Conservation (phyloP, 352 stramenopile species). For the Pelagophyceae sp. region DNA sequence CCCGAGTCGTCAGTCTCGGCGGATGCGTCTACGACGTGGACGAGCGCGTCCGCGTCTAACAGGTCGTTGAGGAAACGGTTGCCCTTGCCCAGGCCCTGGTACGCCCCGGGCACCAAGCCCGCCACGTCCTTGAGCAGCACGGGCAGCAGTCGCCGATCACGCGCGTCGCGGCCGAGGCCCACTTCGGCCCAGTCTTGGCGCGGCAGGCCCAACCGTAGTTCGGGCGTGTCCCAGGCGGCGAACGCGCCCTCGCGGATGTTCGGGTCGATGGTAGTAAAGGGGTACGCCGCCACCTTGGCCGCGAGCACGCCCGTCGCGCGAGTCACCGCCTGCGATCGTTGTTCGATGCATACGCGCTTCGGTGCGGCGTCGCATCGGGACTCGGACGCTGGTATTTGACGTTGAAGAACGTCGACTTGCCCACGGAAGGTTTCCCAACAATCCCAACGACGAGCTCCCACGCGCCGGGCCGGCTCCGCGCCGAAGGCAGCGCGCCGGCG, state of each 20-base stretch:
- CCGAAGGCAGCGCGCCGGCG: not conserved
- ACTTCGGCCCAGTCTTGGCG: conserved; percentile 36
- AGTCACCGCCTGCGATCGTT: no score
- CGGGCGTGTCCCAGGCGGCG: conserved; percentile 45
- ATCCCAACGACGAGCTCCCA: conserved; percentile 44
- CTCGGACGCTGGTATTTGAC: conserved; percentile 49
- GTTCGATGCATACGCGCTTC: conserved; percentile 13
- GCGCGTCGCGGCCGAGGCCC: conserved; percentile 44
- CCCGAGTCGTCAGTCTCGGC: conserved; percentile 51
- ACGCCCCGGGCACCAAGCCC: conserved; percentile 60
- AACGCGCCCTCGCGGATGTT: conserved; percentile 46
- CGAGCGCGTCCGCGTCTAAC: conserved; percentile 59
- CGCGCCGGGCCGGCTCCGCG: conserved; percentile 25
- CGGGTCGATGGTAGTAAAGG: conserved; percentile 69
- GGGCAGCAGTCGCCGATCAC: conserved; percentile 47
- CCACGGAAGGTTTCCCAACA: conserved; percentile 56
- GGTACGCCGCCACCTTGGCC: conserved; percentile 57
- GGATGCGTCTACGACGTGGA: conserved; percentile 59
- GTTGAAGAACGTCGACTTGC: conserved; percentile 69
- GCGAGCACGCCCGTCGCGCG: conserved; percentile 32
- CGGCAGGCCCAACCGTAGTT: conserved; percentile 40
- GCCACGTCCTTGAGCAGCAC: conserved; percentile 62
- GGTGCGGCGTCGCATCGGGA: conserved; percentile 42
- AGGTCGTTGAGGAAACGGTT: conserved; percentile 69
- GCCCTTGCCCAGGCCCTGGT: conserved; percentile 53